Base-by-base conservation (phyloP, 1,139 yeast genomes). In the Geotrichum aggregatum region DNA sequence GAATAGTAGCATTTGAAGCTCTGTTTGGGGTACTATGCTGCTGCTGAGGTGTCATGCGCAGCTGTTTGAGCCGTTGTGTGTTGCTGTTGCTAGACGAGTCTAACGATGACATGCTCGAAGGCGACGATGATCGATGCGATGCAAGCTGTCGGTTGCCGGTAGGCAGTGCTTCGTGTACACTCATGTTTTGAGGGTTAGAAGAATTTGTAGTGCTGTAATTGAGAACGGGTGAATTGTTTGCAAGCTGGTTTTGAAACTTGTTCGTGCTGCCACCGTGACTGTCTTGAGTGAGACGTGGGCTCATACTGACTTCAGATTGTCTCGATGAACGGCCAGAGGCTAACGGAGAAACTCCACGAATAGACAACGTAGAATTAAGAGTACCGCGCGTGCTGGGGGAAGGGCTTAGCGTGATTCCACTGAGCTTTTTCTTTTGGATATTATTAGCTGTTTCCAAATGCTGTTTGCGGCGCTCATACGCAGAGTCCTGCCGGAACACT, bases 401-500 rank as follows among this genome's bases (percentile, higher is more conserved):
- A 13, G 42, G 42, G 10, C 26, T 18, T 8, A 39, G 28, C 2
- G 42, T 39, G 6, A 39, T 4, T 21, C 42, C 42, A 7, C 30
- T 21, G 14, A 39, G 21, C 30, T 39, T 39, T 21, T 39, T 39
- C 30, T 39, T 39, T n/a, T 39, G 42, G 14, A 39, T 39, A 22
- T 39, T 39, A 18, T 21, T 39, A 7, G 42, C 42, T 7, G 42
- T 39, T 18, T 53, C 56, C 33, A 38, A 26, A 14, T 52, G 38
- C 28, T 30, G 56, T 47, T 59, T 60, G 13, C 71, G 63, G 31
- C 60, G 58, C 30, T 59, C 63, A 52, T 56, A 63, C 0, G 94
- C 86, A 48, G 83, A 75, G 66, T 89, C 96, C 58, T 87, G 85
- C 59, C 97, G 75, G 65, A 84, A 87, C 0, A 89, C 86, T 52